Base-by-base conservation (phyloP, 352 stramenopile species). In the Phytophthora megakarya region DNA sequence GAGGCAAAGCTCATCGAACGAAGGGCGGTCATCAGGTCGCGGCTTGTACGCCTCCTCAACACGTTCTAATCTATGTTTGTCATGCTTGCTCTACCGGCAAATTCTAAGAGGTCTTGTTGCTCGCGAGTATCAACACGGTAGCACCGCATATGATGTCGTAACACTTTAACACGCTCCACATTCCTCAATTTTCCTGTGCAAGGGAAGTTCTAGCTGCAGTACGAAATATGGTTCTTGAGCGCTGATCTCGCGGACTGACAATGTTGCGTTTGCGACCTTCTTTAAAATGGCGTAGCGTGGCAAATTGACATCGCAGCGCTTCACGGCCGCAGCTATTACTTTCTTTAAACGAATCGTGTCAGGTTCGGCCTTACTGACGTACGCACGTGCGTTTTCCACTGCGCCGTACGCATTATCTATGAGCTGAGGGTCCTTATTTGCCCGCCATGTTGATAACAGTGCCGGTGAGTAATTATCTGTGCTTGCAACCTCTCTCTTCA, bases 341-440 rank as follows among this genome's bases (percentile, higher is more conserved):
- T 25, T 12, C 8, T 26, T 61, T 43, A 18, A 69, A 5, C 39
- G 40, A 37, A 26, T 8, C 23, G 52, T 52, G 16, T 52, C 52
- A 9, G 40, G 26, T 16, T 61, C 52, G 3, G 52, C 28, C 32
- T 73, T 73, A 26, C 64, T 74, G 0, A 71, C 28, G 22, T 72
- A 73, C 0, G 59, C 63, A 18, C 54, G 63, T n/a, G 62, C 56
- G 19, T 73, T 72, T 13, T 73, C 67, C 4, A 54, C 67, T 5
- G 50, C 54, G 2, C 70, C 61, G 19, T 78, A 72, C 3, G 61
- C 47, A 26, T 78, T 78, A 0, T 61, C 66, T 15, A 78, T 62
- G 1, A 52, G 23, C n/a, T 75, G 57, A 0, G 72, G 23, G 16
- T 75, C 70, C 60, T 74, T 77, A 21, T 77, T 77, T 13, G 60